Conservation (phyloP, 2,329 filamentous ascomycete species). For the Fusarium pseudonygamai region DNA sequence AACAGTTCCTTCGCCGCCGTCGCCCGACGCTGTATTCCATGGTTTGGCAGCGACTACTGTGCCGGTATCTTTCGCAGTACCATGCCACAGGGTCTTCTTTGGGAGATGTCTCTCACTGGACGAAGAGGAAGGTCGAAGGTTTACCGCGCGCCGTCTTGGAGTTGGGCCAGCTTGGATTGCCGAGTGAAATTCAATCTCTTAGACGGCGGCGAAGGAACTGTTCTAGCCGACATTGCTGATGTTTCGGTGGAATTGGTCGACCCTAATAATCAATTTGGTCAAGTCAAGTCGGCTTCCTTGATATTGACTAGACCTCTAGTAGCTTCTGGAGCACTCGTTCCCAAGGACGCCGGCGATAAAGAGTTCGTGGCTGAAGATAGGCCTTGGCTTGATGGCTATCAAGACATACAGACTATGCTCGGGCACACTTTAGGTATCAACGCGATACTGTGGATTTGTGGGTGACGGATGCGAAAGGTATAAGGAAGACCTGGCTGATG, state of each 20-base stretch:
- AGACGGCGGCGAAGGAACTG: not conserved
- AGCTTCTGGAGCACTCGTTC: not conserved
- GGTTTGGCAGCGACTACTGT: not conserved
- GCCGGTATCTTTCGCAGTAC: not conserved
- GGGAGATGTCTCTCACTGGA: not conserved
- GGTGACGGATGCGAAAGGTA: accelerated
- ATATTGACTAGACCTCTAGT: not conserved
- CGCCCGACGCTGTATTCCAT: not conserved
- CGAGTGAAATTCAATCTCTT: not conserved
- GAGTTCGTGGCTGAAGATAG: not conserved
- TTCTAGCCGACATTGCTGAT: too few species aligned
- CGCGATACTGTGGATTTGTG: not conserved
- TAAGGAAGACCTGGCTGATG: not conserved
- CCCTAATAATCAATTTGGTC: not conserved
- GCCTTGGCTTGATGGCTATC: not conserved
- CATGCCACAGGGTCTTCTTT: not conserved
- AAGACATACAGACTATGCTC: not conserved
- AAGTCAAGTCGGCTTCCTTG: not conserved
- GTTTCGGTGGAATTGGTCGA: not conserved
- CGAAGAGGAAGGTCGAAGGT: not conserved
- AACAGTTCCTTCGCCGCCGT: too few species aligned
- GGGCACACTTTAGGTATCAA: not conserved
- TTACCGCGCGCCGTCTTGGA: not conserved
- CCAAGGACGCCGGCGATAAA: not conserved
- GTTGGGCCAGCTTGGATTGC: not conserved